Evolutionary conservation across 2,329 filamentous ascomycete species (phyloP).

Genomic region (Bipolaris victoriae): DNA sequence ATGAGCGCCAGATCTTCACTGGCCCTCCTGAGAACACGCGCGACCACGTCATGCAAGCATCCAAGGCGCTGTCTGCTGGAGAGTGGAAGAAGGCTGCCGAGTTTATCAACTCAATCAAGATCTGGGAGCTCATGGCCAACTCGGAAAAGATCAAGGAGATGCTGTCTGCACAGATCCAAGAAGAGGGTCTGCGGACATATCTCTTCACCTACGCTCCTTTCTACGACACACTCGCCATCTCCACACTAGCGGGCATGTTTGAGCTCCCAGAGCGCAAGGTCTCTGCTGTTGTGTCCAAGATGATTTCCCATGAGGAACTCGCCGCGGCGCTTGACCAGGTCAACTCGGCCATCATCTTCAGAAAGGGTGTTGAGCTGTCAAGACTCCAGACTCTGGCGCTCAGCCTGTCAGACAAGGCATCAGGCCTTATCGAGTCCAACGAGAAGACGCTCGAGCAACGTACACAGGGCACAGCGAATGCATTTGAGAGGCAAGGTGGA

Average conservation of each 20-base stretch:
- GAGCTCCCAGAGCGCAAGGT: slow-evolving; percentile 92
- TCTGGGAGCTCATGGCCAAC: slow-evolving; percentile 97
- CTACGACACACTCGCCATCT: slow-evolving; percentile 93
- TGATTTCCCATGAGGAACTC: slow-evolving; percentile 99
- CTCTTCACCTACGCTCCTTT: slow-evolving; percentile 99
- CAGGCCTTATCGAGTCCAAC: slow-evolving; percentile 93
- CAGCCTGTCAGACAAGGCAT: slow-evolving; percentile 94
- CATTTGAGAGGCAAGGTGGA: slow-evolving; percentile 90
- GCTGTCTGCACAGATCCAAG: slow-evolving; percentile 97
- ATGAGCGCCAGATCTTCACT: slow-evolving; percentile 98
- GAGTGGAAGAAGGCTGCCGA: slow-evolving; percentile 97
- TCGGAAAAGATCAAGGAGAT: slow-evolving; percentile 93
- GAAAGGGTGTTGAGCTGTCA: slow-evolving; percentile 97
- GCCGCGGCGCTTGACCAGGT: slow-evolving; percentile 96
- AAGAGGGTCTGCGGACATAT: slow-evolving; percentile 96
- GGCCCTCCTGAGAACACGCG: slow-evolving; percentile 98
- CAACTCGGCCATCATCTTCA: slow-evolving; percentile 96
- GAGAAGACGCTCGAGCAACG: slow-evolving; percentile 96
- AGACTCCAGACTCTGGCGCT: slow-evolving; percentile 94
- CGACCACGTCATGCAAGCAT: slow-evolving; percentile 99
- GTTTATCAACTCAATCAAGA: slow-evolving; percentile 98
- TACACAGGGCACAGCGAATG: slow-evolving; percentile 93
- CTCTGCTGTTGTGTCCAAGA: slow-evolving; percentile 93
- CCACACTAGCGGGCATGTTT: slow-evolving; percentile 90
- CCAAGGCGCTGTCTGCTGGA: slow-evolving; percentile 92